phyloP scores from a whole-genome alignment of 108 stramenopile species.

The Seminavis robusta region DNA sequence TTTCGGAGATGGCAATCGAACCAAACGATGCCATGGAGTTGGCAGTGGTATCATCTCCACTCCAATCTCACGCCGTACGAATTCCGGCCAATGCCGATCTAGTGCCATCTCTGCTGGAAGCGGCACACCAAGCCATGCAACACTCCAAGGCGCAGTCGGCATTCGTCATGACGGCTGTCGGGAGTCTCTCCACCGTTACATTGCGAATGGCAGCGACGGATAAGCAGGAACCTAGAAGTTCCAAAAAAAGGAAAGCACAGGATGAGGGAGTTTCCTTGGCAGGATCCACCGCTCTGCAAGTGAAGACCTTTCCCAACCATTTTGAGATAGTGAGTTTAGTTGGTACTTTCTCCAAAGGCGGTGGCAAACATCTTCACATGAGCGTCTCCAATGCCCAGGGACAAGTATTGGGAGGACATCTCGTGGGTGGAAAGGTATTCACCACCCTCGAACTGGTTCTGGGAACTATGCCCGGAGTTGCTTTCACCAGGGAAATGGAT shows the following conservation, averaged over 20 bases:
- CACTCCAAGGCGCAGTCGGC: too few species aligned
- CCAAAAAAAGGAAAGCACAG: slow-evolving; percentile 53
- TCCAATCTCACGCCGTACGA: too few species aligned
- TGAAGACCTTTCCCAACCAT: not conserved
- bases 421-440: slow-evolving; percentile 64
- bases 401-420: slow-evolving; percentile 65
- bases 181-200: slow-evolving; percentile 49
- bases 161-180: slow-evolving; percentile 73
- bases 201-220: slow-evolving; percentile 65
- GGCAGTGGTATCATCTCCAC: too few species aligned
- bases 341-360: not conserved
- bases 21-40: too few species aligned
- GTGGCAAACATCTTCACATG: slow-evolving; percentile 65
- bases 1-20: too few species aligned
- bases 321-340: too few species aligned
- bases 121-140: too few species aligned
- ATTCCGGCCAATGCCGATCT: too few species aligned
- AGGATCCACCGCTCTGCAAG: slow-evolving; percentile 66
- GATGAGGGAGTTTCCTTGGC: slow-evolving; percentile 72
- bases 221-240: slow-evolving; percentile 4
- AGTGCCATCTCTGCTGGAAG: too few species aligned
- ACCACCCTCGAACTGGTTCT: slow-evolving; percentile 78
- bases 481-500: slow-evolving; percentile 55
- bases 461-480: slow-evolving; percentile 50
- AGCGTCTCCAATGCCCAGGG: slow-evolving; percentile 51